Conservation (phyloP, 2,329 filamentous ascomycete genomes). For the Neofusicoccum kwambonambiense region DNA sequence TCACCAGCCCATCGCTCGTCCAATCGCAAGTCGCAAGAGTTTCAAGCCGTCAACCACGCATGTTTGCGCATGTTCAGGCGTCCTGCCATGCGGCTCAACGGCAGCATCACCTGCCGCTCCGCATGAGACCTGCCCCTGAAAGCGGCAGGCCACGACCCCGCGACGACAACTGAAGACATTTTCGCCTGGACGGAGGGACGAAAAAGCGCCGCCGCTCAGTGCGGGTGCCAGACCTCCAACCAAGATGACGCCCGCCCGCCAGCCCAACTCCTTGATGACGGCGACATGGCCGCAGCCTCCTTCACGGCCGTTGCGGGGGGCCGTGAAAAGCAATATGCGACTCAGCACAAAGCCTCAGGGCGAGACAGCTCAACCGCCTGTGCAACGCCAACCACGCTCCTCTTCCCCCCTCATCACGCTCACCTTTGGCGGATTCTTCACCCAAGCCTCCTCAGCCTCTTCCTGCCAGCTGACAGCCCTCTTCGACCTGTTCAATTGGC, state of each 20-base stretch:
- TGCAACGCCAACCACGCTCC: conserved; percentile 7
- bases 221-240: not conserved
- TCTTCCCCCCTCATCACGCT: not conserved
- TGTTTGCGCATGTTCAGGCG: not conserved
- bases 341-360: not conserved
- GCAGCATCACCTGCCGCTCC: not conserved
- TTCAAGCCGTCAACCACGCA: not conserved
- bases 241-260: too few relatives aligned
- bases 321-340: not conserved
- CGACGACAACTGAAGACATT: too few relatives aligned
- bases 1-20: not conserved
- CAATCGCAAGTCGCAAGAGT: not conserved
- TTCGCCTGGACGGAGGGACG: not conserved
- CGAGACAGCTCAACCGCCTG: not conserved
- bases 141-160: too few relatives aligned
- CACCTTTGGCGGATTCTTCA: conserved; percentile 47
- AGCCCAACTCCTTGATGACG: not conserved
- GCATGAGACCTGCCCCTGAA: not conserved
- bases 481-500: conserved; percentile 31
- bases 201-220: too few relatives aligned
- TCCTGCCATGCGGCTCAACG: not conserved
- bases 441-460: conserved; percentile 37
- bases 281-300: not conserved
- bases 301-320: not conserved
- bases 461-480: conserved; percentile 36